phyloP scores from a whole-genome alignment of 202 grass and related monocot species.

The Bolboschoenoplectus hybrid region DNA sequence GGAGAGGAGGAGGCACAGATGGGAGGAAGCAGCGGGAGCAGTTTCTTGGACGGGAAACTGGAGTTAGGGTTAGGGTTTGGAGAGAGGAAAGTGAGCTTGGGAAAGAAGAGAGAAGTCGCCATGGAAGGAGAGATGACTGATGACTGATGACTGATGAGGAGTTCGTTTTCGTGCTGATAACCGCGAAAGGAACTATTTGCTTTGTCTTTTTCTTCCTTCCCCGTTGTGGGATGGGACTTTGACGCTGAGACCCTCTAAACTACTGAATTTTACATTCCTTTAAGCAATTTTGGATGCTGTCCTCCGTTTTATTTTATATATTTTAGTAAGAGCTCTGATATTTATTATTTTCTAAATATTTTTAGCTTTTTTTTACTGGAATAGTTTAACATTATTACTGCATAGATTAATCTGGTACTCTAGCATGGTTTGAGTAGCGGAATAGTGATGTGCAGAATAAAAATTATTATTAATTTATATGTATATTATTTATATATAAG shows the following conservation, averaged over 20 bases:
- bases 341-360: too few species aligned
- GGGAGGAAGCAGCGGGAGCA: not conserved
- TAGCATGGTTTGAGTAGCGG: too few species aligned
- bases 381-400: too few species aligned
- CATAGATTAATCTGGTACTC: too few species aligned
- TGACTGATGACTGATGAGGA: not conserved
- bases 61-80: constrained; percentile 37
- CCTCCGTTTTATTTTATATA: too few species aligned
- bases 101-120: constrained; percentile 59
- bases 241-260: not conserved
- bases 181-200: constrained; percentile 11
- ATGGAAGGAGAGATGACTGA: constrained; percentile 40
- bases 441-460: too few species aligned
- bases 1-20: constrained; percentile 44
- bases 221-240: not conserved
- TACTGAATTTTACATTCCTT: too few species aligned
- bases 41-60: not conserved
- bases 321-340: too few species aligned
- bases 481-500: too few species aligned
- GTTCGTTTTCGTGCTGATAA: constrained; percentile 26
- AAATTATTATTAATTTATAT: too few species aligned
- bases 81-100: constrained; percentile 45
- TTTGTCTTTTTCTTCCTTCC: not conserved
- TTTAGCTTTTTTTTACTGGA: too few species aligned
- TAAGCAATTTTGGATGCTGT: too few species aligned